phyloP scores from a whole-genome alignment of 2,329 filamentous ascomycete genomes.

The Diplodia seriata region DNA sequence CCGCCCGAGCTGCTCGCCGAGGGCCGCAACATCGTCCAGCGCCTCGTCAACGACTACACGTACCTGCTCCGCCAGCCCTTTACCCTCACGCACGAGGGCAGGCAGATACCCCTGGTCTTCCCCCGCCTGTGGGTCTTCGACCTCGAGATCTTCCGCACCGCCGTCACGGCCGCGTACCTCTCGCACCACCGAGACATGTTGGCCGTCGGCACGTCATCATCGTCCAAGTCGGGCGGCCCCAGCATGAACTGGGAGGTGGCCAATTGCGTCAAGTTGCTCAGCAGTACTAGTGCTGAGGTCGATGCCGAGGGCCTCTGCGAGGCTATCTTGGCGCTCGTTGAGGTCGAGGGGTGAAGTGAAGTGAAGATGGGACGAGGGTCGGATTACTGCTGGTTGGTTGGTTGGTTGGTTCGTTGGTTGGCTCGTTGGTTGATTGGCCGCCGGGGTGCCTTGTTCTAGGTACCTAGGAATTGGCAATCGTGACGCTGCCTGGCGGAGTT shows the following conservation, averaged over 20 bases:
- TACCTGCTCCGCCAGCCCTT: constrained; percentile 29
- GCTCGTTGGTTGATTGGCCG: too few species aligned
- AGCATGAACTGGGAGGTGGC: constrained; percentile 31
- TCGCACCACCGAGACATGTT: constrained; percentile 1
- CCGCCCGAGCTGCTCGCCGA: constrained; percentile 18
- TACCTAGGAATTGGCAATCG: too few species aligned
- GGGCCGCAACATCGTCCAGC: constrained; percentile 23
- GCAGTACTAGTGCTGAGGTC: constrained; percentile 26
- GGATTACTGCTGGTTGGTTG: too few species aligned
- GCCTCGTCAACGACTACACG: constrained; percentile 7
- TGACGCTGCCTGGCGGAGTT: too few species aligned
- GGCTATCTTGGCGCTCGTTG: constrained; percentile 17
- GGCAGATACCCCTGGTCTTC: constrained; percentile 26
- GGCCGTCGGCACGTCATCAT: too few species aligned
- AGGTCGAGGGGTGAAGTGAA: constrained; percentile 2
- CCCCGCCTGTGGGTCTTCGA: constrained; percentile 23
- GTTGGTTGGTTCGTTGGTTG: too few species aligned
- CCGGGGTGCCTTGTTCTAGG: too few species aligned
- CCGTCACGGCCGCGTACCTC: constrained; percentile 26
- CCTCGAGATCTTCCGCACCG: constrained; percentile 25
- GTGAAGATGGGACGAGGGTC: too few species aligned
- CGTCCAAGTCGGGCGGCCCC: too few species aligned
- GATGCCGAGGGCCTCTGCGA: constrained; percentile 28
- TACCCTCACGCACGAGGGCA: constrained; percentile 6
- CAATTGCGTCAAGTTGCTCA: constrained; percentile 29